Percentiles rank a stretch among this genome's conserved stretches.
These are phyloP conservation scores for Aspergillus japonicus DNA, from an alignment of 2,329 filamentous ascomycete genomes.

Conservation along the genomic window DNA sequence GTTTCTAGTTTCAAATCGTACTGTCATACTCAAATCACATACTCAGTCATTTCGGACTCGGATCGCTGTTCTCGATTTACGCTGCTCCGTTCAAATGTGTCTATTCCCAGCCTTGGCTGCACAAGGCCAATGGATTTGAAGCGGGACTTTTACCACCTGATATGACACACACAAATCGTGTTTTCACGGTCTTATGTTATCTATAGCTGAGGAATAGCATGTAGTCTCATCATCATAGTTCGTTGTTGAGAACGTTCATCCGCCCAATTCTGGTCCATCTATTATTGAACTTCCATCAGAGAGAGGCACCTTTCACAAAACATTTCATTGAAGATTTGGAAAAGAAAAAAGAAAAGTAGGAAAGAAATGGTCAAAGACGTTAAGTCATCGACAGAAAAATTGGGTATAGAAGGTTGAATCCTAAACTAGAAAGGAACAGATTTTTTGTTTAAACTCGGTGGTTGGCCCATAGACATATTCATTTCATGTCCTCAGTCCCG, in stretches of 20 bases:
- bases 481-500: conserved; percentile 1
- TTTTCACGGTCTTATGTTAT: neutral
- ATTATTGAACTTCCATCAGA: neutral
- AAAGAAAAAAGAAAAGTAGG: conserved; percentile 11
- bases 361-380: conserved; percentile 27
- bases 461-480: neutral
- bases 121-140: no score
- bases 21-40: no score
- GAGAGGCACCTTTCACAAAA: neutral
- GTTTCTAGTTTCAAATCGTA: no score
- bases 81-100: no score
- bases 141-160: no score
- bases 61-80: no score
- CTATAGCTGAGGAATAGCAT: neutral
- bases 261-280: conserved; percentile 20
- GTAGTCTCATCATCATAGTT: conserved; percentile 25
- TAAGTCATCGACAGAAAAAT: conserved; percentile 24
- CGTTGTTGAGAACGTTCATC: conserved; percentile 39
- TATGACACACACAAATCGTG: no score
- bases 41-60: no score
- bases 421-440: conserved; percentile 29
- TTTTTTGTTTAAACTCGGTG: conserved; percentile 5
- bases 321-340: conserved; percentile 10
- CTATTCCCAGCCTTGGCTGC: no score
- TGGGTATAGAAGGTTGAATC: conserved; percentile 47